phyloP scores from a whole-genome alignment of 192 early-diverging fungal genomes.

The Coemansia sp. region DNA sequence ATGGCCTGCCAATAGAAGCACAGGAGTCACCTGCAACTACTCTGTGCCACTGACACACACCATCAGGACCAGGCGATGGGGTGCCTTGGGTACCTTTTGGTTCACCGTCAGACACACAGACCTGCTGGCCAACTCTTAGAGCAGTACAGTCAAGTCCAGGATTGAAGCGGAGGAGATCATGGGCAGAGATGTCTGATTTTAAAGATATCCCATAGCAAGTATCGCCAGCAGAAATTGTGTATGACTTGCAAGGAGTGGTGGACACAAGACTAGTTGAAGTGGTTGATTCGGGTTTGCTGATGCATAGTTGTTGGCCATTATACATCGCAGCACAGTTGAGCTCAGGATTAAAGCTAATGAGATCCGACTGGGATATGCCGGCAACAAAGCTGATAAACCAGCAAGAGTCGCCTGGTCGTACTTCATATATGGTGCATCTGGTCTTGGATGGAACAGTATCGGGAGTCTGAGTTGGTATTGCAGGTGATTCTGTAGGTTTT shows the following conservation, averaged over 20 bases:
- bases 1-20: background rate
- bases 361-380: background rate
- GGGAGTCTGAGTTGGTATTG: background rate
- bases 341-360: background rate
- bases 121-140: background rate
- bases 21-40: slow-evolving; percentile 2
- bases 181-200: background rate
- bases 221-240: background rate
- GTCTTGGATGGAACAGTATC: background rate
- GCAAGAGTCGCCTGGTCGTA: slow-evolving; percentile 5
- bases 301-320: background rate
- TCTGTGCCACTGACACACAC: slow-evolving; percentile 1
- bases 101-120: background rate
- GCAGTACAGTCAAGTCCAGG: slow-evolving; percentile 7
- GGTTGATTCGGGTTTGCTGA: background rate
- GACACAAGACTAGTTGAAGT: background rate
- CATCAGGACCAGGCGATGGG: slow-evolving; percentile 2
- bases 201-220: background rate
- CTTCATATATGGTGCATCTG: background rate
- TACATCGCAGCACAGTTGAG: background rate
- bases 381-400: slow-evolving; percentile 6
- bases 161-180: slow-evolving; percentile 1
- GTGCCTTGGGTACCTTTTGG: background rate
- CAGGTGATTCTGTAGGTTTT: background rate
- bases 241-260: background rate